phyloP scores from a whole-genome alignment of 176 grass and related monocot genomes.

The Secale cereale region DNA sequence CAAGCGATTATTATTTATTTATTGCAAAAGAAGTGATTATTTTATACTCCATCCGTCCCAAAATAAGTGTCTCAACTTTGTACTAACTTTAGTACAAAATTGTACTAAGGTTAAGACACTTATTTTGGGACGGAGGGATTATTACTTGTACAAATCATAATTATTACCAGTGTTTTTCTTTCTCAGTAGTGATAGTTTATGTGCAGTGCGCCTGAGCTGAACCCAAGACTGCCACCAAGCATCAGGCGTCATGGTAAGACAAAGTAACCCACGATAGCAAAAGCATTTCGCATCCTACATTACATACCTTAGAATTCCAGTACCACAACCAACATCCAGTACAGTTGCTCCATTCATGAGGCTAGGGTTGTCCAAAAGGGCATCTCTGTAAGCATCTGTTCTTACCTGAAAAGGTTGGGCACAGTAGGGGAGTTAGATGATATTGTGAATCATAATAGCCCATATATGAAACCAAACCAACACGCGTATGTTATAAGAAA shows the following conservation, averaged over 20 bases:
- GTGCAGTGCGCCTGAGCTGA: background rate
- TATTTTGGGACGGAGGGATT: no score
- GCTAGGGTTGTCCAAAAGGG: constrained; percentile 69
- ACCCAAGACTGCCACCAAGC: background rate
- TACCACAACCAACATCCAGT: constrained; percentile 98
- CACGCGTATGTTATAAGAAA: background rate
- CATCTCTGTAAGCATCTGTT: constrained; percentile 88
- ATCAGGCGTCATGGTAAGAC: background rate
- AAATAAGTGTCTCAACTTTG: no score
- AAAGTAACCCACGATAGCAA: background rate
- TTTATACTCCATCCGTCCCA: no score
- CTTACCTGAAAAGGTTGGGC: constrained; percentile 59
- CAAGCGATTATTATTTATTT: background rate
- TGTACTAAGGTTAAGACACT: no score
- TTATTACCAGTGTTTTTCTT: background rate
- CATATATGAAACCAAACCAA: background rate
- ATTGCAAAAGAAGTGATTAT: background rate
- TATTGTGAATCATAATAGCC: background rate
- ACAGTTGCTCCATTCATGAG: constrained; percentile 66
- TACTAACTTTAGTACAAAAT: no score
- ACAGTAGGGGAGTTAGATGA: background rate
- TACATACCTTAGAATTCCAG: constrained; percentile 84
- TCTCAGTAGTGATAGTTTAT: background rate
- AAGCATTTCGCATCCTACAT: background rate
- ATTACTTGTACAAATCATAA: background rate